Evolutionary conservation across 495 filamentous ascomycete genomes (phyloP).

Genomic region (Niebla homalea): DNA sequence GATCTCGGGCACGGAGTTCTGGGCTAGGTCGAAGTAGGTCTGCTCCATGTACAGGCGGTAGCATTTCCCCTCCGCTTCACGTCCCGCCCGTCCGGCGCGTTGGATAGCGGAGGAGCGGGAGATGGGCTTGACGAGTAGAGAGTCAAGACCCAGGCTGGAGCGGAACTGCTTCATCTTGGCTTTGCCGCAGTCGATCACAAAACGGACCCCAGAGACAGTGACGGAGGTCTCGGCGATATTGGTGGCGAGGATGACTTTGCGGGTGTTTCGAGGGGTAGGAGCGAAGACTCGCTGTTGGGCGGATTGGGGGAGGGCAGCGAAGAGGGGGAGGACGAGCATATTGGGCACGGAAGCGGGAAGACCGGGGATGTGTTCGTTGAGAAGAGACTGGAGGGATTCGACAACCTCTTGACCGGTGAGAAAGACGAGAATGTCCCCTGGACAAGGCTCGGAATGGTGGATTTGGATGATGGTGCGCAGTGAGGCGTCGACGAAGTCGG

Average conservation of each 20-base stretch:
- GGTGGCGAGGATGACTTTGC: slow-evolving; percentile 85
- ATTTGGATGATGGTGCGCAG: slow-evolving; percentile 80
- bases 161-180: slow-evolving; percentile 90
- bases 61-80: slow-evolving; percentile 84
- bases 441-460: slow-evolving; percentile 73
- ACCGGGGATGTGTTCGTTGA: slow-evolving; percentile 61
- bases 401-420: slow-evolving; percentile 90
- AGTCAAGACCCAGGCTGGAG: slow-evolving; percentile 72
- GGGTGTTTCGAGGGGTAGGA: slow-evolving; percentile 56
- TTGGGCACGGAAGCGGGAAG: slow-evolving; percentile 67
- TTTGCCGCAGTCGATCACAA: slow-evolving; percentile 87
- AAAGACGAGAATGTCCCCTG: slow-evolving; percentile 74
- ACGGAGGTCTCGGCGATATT: slow-evolving; percentile 98
- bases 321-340: slow-evolving; percentile 55
- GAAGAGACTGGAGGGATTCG: slow-evolving; percentile 61
- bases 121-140: slow-evolving; percentile 78
- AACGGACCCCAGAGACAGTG: slow-evolving; percentile 84
- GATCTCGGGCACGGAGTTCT: slow-evolving; percentile 75
- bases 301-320: slow-evolving; percentile 57
- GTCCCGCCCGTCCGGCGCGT: slow-evolving; percentile 78
- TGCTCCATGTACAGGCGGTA: slow-evolving; percentile 80
- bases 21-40: slow-evolving; percentile 55
- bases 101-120: slow-evolving; percentile 91
- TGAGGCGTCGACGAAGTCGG: slow-evolving; percentile 71
- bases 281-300: slow-evolving; percentile 79